Evolutionary conservation across 2,329 filamentous ascomycete genomes (phyloP), one percentile per base, ranked within the genome.

Genomic region (Hansfordia pulvinata): DNA sequence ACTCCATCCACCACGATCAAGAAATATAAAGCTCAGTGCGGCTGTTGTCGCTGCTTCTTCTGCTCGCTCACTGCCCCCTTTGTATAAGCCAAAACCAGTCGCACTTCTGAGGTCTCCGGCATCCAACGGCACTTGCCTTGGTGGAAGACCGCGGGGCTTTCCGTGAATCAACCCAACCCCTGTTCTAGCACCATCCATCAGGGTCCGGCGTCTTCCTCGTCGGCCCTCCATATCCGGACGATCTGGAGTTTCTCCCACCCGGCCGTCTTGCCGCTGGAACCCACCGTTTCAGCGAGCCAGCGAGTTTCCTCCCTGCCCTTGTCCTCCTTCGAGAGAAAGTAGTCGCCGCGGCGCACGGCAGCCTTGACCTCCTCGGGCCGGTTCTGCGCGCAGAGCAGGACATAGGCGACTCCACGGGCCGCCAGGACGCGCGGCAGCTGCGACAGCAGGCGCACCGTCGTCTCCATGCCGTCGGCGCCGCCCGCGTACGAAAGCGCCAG

Each of bases 181-280:
- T n/a, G n/a, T n/a, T 27, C 13, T 20, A 17, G 20, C 10, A 12
- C 8, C 14, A 11, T 29, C 16, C 17, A 29, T 20, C 11, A 13
- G 25, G 19, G 16, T 31, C 18, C 26, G 31, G 30, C 11, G 28
- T 30, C 16, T 27, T 23, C 27, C 30, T 25, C 30, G 16, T 29
- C 31, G 20, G 60, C 60, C 42, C 72, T 69, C 80, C 83, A 93
- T 47, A 93, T 80, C 47, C 86, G 71, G 40, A 96, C 60, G 41
- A 98, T 79, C 45, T 85, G 77, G 51, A 98, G 60, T 56, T 80
- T 92, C 59, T 98, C 90, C 86, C 88, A 93, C 1, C 90, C 90
- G 17, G 80, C 88, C 50, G 79, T 73, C 60, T n/a, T 84, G 25
- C 88, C 88, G 51, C 84, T 94, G 28, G 64, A 68, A 6, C 81